Base-by-base conservation (phyloP, 257 asterid species). In the Jaltomata sinuosa region DNA sequence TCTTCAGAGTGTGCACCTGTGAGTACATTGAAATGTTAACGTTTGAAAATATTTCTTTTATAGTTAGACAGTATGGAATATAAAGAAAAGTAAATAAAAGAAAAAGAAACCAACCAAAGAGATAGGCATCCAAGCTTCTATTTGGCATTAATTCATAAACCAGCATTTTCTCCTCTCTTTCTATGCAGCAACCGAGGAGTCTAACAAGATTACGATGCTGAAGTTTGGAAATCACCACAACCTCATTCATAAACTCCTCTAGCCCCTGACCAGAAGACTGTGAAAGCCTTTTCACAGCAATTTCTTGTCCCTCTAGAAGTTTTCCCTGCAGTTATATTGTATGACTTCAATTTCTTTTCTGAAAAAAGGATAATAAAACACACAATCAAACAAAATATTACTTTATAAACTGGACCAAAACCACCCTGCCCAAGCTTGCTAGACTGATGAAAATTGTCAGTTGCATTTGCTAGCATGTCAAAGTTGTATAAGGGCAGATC, bases 391-490 rank as follows among this genome's bases (percentile, higher is more conserved):
- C 7, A 31, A 34, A 40, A 11, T 15, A 19, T 25, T 87, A 93
- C 97, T 91, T 89, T 91, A 85, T 92, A 93, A 67, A 93, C 97
- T 21, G 89, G 87, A 45, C 97, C 97, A 9, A 93, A 93, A 32
- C 97, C 94, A 42, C 97, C 97, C 67, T 83, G 85, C 9, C 95
- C 97, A 5, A 93, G 94, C 55, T 87, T 86, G 64, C 87, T 91
- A 53, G 77, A 62, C 1, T 86, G 81, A 38, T 87, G 80, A 54
- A 92, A 93, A 11, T 86, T 86, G 21, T 87, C 82, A 9, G 95
- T 92, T 29, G 95, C 93, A 29, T 36, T 88, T 36, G 90, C 90
- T 29, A 93, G 85, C 27, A 85, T 83, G 79, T 88, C 90, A 36
- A 93, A 88, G 36, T 67, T 74, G 85, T 87, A 93, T 12, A 87